Percentiles rank a stretch among this genome's conserved stretches.
Conservation (phyloP, 2,329 filamentous ascomycete genomes). For the Epichloe scottii region DNA sequence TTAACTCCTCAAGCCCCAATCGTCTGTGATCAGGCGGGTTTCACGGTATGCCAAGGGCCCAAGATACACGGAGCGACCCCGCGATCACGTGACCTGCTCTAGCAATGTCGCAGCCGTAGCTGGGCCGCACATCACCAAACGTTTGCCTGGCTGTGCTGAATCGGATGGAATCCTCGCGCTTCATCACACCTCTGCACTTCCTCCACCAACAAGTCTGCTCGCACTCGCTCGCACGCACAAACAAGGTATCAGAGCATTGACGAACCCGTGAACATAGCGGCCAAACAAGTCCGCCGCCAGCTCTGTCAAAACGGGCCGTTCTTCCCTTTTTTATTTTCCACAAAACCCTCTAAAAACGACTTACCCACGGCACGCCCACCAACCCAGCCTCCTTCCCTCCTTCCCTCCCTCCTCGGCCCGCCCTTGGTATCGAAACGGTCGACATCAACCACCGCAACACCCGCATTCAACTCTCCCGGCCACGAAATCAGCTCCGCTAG, state of each 20-base stretch:
- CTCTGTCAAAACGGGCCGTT: neutral
- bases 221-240: slow-evolving; percentile 7
- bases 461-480: neutral
- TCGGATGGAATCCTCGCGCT: slow-evolving; percentile 3
- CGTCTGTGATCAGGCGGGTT: too few species aligned
- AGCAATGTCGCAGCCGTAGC: slow-evolving; percentile 11
- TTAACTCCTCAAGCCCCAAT: neutral
- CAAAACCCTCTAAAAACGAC: neutral
- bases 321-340: slow-evolving; percentile 1
- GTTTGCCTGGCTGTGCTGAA: slow-evolving; percentile 1
- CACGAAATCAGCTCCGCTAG: neutral
- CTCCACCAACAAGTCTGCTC: slow-evolving; percentile 2
- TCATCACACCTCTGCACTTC: slow-evolving; percentile 4
- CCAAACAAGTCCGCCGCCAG: neutral
- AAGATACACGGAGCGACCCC: slow-evolving; percentile 13
- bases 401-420: neutral
- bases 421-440: slow-evolving; percentile 1
- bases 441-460: neutral
- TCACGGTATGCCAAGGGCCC: neutral
- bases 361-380: neutral
- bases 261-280: neutral
- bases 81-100: slow-evolving; percentile 21
- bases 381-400: neutral
- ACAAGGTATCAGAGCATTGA: neutral
- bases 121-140: slow-evolving; percentile 18